phyloP scores from a whole-genome alignment of 306 rosid genomes.

The Medicago arabica region DNA sequence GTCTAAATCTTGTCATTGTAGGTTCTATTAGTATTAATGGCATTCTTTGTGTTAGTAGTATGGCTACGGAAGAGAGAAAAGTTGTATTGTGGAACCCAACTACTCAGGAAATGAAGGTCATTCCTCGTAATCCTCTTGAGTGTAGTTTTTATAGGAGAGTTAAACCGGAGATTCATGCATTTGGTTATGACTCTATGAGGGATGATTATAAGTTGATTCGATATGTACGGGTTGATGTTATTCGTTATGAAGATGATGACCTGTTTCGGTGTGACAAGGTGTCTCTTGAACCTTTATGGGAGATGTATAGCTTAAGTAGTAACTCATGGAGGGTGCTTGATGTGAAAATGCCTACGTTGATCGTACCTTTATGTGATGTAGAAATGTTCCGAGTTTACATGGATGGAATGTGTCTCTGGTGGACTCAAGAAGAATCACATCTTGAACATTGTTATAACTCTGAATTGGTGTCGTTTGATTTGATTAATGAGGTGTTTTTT shows the following conservation, averaged over 20 bases:
- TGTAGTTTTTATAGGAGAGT: background rate
- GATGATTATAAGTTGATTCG: background rate
- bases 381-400: background rate
- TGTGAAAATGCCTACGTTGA: background rate
- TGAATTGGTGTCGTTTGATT: background rate
- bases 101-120: background rate
- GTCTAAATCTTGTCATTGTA: background rate
- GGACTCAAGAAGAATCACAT: background rate
- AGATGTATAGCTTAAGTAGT: background rate
- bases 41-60: background rate
- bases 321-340: background rate
- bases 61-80: background rate
- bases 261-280: background rate
- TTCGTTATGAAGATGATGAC: too few relatives aligned
- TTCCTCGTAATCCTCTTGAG: background rate
- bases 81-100: background rate
- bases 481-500: background rate
- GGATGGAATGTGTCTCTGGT: conserved; percentile 2
- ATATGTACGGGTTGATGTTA: background rate
- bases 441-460: background rate
- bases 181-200: background rate
- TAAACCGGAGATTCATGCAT: background rate
- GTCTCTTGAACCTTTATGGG: background rate
- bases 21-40: background rate
- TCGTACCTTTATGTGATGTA: background rate